Percentiles rank a stretch among this genome's conserved stretches.
Conservation (phyloP, 129 eudicot genomes). For the Centella asiatica region DNA sequence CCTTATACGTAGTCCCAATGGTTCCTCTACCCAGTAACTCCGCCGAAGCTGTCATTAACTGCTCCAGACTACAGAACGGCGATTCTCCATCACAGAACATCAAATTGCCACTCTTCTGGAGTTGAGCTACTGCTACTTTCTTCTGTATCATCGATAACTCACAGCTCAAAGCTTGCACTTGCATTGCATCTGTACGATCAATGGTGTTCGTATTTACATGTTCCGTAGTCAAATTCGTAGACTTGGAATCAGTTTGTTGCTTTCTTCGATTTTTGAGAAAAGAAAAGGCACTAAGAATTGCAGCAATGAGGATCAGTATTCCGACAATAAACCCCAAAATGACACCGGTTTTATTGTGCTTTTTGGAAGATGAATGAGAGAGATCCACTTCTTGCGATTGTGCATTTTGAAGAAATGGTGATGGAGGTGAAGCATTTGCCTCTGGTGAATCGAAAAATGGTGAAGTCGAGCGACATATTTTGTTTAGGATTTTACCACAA, state of each 20-base stretch:
- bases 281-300: conserved; percentile 20
- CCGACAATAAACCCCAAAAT: conserved; percentile 43
- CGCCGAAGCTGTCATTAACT: conserved; percentile 75
- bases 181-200: not conserved
- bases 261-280: not conserved
- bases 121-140: not conserved
- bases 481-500: conserved; percentile 58
- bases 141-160: not conserved
- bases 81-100: conserved; percentile 69
- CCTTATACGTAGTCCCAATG: conserved; percentile 76
- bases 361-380: not conserved
- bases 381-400: conserved; percentile 10
- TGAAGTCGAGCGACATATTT: conserved; percentile 36
- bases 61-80: conserved; percentile 51
- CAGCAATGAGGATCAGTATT: conserved; percentile 22
- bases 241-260: not conserved
- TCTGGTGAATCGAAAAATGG: conserved; percentile 44
- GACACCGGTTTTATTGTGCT: conserved; percentile 23
- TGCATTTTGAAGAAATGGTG: conserved; percentile 18
- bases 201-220: not conserved
- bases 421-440: conserved; percentile 20
- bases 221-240: not conserved
- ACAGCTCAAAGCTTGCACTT: not conserved
- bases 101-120: conserved; percentile 61
- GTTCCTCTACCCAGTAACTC: conserved; percentile 81